Percentiles rank a stretch among this genome's conserved stretches.
These are phyloP conservation scores for Mycena leptocephala DNA, from an alignment of 768 basidiomycete genomes.

Conservation along the genomic window DNA sequence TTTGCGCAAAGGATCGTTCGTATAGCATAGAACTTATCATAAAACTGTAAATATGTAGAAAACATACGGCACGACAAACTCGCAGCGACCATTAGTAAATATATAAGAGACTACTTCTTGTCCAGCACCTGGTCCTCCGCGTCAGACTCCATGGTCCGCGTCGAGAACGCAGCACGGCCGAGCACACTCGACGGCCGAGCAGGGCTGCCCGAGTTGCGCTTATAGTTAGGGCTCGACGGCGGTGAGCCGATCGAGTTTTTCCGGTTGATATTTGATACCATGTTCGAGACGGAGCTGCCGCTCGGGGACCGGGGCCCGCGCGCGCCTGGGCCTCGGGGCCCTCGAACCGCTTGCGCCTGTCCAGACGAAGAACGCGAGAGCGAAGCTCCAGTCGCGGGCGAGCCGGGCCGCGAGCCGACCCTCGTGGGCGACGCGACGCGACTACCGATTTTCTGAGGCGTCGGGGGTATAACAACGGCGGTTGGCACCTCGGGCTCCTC, in stretches of 20 bases:
- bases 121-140: constrained; percentile 83
- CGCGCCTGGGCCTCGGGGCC: constrained; percentile 63
- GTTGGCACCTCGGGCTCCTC: constrained; percentile 49
- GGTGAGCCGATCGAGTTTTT: constrained; percentile 58
- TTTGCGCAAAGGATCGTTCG: not conserved
- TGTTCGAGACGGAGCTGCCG: constrained; percentile 64
- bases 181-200: constrained; percentile 64
- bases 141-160: constrained; percentile 88
- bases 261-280: constrained; percentile 74
- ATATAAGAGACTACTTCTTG: constrained; percentile 43
- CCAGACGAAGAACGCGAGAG: constrained; percentile 43
- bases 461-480: constrained; percentile 68
- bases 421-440: constrained; percentile 52
- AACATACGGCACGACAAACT: not conserved
- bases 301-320: constrained; percentile 63
- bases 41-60: constrained; percentile 24
- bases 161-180: constrained; percentile 71
- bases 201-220: constrained; percentile 65
- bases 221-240: constrained; percentile 58
- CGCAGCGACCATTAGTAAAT: constrained; percentile 16
- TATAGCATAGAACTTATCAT: constrained; percentile 15
- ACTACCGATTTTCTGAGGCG: constrained; percentile 59
- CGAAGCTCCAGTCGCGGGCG: constrained; percentile 52
- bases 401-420: constrained; percentile 59
- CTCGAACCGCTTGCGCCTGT: constrained; percentile 46